Base-by-base conservation (phyloP, 148 eudicot species). In the Spergularia marina region DNA sequence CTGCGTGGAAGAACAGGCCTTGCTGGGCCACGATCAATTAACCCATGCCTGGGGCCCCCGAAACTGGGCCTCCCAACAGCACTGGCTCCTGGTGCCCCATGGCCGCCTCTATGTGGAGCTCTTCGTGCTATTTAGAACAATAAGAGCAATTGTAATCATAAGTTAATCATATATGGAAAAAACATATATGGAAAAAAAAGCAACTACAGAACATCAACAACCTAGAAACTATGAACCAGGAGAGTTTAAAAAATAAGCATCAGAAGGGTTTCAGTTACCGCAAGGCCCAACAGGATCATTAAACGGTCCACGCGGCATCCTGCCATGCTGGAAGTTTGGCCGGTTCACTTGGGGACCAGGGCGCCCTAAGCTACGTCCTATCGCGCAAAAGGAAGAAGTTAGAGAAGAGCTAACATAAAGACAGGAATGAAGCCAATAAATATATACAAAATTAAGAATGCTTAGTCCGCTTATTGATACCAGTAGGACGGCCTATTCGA, bases 321-420 rank as follows among this genome's bases (percentile, higher is more conserved):
- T 84, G 51, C 86, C 90, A 75, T 78, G 81, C 71, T 81, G 91
- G 60, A 89, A 82, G 78, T 77, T 88, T 63, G 87, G 78, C 44
- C 85, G 78, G 70, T 78, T 79, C 51, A 80, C 59, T 56, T 83
- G 52, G 73, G 79, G 87, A 15, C 61, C 89, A 49, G 84, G 83
- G 77, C 88, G 85, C 52, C 84, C 88, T 74, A 77, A 80, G 74
- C 86, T 87, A 84, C 90, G 85, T 75, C 93, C 98, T 87, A 77
- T 68, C 9, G 70, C 77, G 14, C 70, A 68, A 30, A 73, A 9
- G 56, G 47, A 66, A 21, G 65, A 74, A 30, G 68, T 67, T 68
- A 68, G 21, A 23, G 44, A 61, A 40, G 30, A 51, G 41, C n/a
- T 25, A 39, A 10, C 59, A 56, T n/a, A 65, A 25, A 63, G 52